These are phyloP conservation scores for Vanilla planifolia DNA, from an alignment of 106 monocot genomes.

Conservation along the genomic window DNA sequence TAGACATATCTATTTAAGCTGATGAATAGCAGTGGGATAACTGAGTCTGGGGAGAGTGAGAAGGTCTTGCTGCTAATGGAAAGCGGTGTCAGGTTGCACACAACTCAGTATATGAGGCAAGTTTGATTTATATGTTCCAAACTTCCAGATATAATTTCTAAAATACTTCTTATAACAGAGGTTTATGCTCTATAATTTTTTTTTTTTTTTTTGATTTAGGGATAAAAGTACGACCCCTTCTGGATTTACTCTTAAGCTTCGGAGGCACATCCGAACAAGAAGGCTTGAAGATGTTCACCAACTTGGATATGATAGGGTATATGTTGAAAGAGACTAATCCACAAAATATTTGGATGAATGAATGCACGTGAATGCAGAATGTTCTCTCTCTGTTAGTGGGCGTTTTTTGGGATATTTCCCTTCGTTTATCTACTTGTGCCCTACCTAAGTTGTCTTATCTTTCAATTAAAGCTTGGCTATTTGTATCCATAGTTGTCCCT, in stretches of 20 bases:
- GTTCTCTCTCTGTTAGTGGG: neutral
- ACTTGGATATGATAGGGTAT: slow-evolving; percentile 98
- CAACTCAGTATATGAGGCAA: slow-evolving; percentile 80
- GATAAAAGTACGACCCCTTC: slow-evolving; percentile 97
- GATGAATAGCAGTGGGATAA: slow-evolving; percentile 97
- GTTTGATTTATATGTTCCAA: slow-evolving; percentile 7
- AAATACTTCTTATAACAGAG: neutral
- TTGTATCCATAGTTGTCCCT: too few species aligned
- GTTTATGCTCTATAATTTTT: neutral
- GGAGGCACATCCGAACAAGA: slow-evolving; percentile 87
- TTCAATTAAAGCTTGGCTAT: too few species aligned
- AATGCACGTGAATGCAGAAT: neutral
- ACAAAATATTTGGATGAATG: neutral
- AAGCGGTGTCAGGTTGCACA: slow-evolving; percentile 90
- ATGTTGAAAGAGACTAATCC: slow-evolving; percentile 1
- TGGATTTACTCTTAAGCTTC: slow-evolving; percentile 91
- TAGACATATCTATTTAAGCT: slow-evolving; percentile 97
- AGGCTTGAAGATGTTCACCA: slow-evolving; percentile 95
- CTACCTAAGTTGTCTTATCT: too few species aligned
- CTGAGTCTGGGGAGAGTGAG: slow-evolving; percentile 96
- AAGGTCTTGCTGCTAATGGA: slow-evolving; percentile 95
- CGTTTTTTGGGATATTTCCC: neutral
- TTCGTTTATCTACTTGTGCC: too few species aligned
- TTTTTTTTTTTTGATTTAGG: slow-evolving; percentile 27
- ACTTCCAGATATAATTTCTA: too few species aligned